phyloP scores from a whole-genome alignment of 148 eudicot species.

The Silene conica region DNA sequence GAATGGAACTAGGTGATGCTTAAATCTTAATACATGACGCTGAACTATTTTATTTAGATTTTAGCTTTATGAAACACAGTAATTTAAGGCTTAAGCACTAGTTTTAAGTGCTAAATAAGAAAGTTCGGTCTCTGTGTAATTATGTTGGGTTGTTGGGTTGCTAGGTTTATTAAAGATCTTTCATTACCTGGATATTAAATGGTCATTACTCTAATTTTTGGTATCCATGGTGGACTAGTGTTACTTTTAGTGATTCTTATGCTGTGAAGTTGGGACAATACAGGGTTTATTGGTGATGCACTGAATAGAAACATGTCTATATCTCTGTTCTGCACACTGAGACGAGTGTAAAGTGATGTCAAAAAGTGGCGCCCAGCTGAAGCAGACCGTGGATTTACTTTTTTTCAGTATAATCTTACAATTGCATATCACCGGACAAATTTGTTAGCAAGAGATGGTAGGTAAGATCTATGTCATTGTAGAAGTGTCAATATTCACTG shows the following conservation, averaged over 20 bases:
- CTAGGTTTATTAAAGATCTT: background rate
- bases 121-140: background rate
- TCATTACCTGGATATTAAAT: background rate
- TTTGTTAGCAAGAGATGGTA: conserved; percentile 89
- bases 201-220: background rate
- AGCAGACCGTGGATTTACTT: conserved; percentile 93
- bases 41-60: too few species aligned
- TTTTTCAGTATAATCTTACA: conserved; percentile 82
- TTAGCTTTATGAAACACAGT: too few species aligned
- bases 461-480: conserved; percentile 54
- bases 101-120: too few species aligned
- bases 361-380: conserved; percentile 97
- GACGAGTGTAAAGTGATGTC: conserved; percentile 57
- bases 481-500: conserved; percentile 9
- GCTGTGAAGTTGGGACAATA: conserved; percentile 41
- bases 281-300: conserved; percentile 99
- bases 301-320: conserved; percentile 97
- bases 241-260: conserved; percentile 14
- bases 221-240: background rate
- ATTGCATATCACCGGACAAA: conserved; percentile 89
- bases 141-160: too few species aligned
- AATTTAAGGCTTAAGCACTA: too few species aligned
- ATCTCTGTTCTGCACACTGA: conserved; percentile 75
- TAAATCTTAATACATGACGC: too few species aligned
- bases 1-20: too few species aligned